Evolutionary conservation across 257 asterid species (phyloP).

Genomic region (Primulina eburnea): DNA sequence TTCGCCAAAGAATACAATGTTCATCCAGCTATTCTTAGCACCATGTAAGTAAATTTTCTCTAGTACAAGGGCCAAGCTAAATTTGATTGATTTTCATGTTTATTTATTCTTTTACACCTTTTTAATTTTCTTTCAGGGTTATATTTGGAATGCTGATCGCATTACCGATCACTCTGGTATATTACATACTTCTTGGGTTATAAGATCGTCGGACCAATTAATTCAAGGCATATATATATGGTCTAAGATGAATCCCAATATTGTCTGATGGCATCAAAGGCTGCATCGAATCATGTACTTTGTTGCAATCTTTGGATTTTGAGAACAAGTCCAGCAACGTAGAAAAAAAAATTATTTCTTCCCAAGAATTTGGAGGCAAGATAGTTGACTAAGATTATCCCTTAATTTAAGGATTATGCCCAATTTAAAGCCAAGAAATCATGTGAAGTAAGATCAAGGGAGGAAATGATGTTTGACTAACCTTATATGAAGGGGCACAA

Average conservation of each 20-base stretch:
- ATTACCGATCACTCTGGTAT: conserved; percentile 49
- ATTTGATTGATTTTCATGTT: not conserved
- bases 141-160: conserved; percentile 64
- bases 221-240: not conserved
- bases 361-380: conserved; percentile 32
- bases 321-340: not conserved
- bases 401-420: conserved; percentile 34
- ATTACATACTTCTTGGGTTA: conserved; percentile 53
- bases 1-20: conserved; percentile 94
- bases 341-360: conserved; percentile 14
- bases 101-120: not conserved
- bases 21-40: conserved; percentile 90
- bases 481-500: conserved; percentile 35
- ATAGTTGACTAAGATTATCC: conserved; percentile 25
- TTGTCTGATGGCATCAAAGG: conserved; percentile 9
- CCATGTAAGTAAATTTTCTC: conserved; percentile 51
- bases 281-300: not conserved
- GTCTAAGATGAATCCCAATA: conserved; percentile 7
- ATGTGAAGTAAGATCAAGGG: conserved; percentile 24
- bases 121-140: conserved; percentile 40
- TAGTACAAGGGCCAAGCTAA: not conserved
- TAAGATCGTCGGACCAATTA: conserved; percentile 5
- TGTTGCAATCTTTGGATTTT: conserved; percentile 1
- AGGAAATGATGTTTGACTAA: conserved; percentile 25
- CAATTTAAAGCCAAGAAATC: conserved; percentile 18